Base-by-base conservation (phyloP, 208 protist genomes). In the Acanthamoeba lenticulata region DNA sequence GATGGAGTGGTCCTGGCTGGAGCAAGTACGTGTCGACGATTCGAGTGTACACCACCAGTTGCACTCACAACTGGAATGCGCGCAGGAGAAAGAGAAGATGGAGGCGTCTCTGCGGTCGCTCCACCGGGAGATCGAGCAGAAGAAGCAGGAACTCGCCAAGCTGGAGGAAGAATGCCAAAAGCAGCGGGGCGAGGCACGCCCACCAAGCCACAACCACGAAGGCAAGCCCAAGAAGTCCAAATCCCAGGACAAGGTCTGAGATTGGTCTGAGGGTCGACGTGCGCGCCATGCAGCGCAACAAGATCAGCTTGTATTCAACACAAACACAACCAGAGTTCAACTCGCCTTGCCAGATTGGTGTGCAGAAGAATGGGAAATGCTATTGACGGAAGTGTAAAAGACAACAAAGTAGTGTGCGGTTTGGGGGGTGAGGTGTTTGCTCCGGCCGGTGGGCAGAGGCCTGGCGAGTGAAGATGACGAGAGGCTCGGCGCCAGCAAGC, bases 1-100 rank as follows among this genome's bases (percentile, higher is more conserved):
- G 40, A 62, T 55, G 44, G 81, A 89, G 52, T 89, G 81, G 81
- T 6, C 60, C 42, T 89, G 81, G 81, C 81, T 89, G 2, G 81
- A 89, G 7, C 44, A 62, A 44, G 81, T 65, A 40, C 38, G 36
- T 27, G 19, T 44, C 69, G 15, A 24, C n/a, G 24, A 44, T 32
- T 29, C 17, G 13, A 40, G 24, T 21, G 69, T 13, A 40, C 19
- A 69, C 27, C 60, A 47, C 11, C 60, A 29, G 60, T 36, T 69
- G 60, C 27, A 27, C 52, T 60, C 15, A 79, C 38, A 45, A 6
- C 65, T 34, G 42, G 24, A 6, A 5, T 34, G 15, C n/a, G 7
- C n/a, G 19, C 81, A 89, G 81, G 81, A 89, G 34, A 89, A n/a
- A 34, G 45, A 24, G 15, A 55, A 89, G 52, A 4, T 89, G 44